Base-by-base conservation (phyloP, 179 eudicot genomes). In the Carnegiea gigantea region DNA sequence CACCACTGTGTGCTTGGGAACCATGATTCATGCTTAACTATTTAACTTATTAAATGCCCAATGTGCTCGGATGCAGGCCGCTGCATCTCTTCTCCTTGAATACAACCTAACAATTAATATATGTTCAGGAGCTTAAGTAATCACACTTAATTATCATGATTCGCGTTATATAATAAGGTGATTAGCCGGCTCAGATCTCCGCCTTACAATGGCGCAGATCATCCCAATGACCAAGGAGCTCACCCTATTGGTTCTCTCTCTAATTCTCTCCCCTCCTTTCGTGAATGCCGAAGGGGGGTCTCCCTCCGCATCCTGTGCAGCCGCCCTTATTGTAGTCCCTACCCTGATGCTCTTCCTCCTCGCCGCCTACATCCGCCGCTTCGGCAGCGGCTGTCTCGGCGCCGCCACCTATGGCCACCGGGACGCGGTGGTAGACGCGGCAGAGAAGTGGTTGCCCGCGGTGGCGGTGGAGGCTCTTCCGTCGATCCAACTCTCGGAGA, bases 401-500 rank as follows among this genome's bases (percentile, higher is more conserved):
- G 23, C 15, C 53, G 73, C 8, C 43, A 21, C 60, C 30, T n/a
- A 68, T 8, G 6, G 9, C 57, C 30, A n/a, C 30, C 76, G 1
- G 0, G 49, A 18, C 5, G 33, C 23, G 24, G 43, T 7, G 8
- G n/a, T 2, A 6, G 33, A 4, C 13, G 54, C 79, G 17, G 74
- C 38, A 8, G 83, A 53, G 12, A 80, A 81, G 11, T 89, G 88
- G 36, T 76, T 89, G 1, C 86, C 83, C 74, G 77, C 76, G 11
- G 21, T 67, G 15, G 77, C 60, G 13, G 60, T 91, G 12, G 87
- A 82, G 38, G 7, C 87, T 0, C 80, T 91, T 38, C 93, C 92
- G 0, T 79, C 86, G 17, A 51, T 84, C 24, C 9, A 36, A 0
- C 84, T 83, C 81, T 81, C 86, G 0, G 82, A 84, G 26, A 85